phyloP scores from a whole-genome alignment of 1,139 yeast genomes.

The Hemisphaericaspora subhashii region DNA sequence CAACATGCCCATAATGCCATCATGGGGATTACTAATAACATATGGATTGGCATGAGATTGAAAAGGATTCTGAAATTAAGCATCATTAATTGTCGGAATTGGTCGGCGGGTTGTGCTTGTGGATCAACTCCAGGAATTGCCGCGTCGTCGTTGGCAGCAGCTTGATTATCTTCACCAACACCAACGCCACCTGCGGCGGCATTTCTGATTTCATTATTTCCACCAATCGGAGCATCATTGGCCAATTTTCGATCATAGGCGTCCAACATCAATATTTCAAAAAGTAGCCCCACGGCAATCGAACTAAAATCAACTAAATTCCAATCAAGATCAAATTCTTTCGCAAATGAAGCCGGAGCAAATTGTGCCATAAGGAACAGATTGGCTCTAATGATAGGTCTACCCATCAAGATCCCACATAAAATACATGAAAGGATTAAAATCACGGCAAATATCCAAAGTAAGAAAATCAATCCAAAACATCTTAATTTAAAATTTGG shows the following conservation, averaged over 20 bases:
- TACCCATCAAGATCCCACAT: slow-evolving; percentile 39
- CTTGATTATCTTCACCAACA: not conserved
- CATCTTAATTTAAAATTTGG: slow-evolving; percentile 69
- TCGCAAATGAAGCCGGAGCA: not conserved
- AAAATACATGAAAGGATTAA: slow-evolving; percentile 39
- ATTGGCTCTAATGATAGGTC: slow-evolving; percentile 28
- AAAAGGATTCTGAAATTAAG: slow-evolving; percentile 1
- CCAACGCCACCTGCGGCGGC: not conserved
- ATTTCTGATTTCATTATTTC: slow-evolving; percentile 12
- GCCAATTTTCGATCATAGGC: slow-evolving; percentile 15
- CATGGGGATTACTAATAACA: slow-evolving; percentile 1
- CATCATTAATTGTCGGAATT: no score
- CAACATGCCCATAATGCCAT: slow-evolving; percentile 21
- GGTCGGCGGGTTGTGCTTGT: not conserved
- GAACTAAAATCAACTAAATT: slow-evolving; percentile 26
- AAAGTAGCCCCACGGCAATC: slow-evolving; percentile 22
- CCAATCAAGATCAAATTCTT: slow-evolving; percentile 18
- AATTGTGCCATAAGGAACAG: slow-evolving; percentile 3
- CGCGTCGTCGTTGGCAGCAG: slow-evolving; percentile 1
- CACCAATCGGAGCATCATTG: slow-evolving; percentile 3
- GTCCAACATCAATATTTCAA: slow-evolving; percentile 19
- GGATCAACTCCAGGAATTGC: no score
- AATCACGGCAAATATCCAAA: slow-evolving; percentile 72
- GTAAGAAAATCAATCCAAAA: slow-evolving; percentile 50
- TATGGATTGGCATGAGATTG: slow-evolving; percentile 1